phyloP scores from a whole-genome alignment of 225 moss, liverwort and hornwort species.

The Physcomitrellopsis africana region DNA sequence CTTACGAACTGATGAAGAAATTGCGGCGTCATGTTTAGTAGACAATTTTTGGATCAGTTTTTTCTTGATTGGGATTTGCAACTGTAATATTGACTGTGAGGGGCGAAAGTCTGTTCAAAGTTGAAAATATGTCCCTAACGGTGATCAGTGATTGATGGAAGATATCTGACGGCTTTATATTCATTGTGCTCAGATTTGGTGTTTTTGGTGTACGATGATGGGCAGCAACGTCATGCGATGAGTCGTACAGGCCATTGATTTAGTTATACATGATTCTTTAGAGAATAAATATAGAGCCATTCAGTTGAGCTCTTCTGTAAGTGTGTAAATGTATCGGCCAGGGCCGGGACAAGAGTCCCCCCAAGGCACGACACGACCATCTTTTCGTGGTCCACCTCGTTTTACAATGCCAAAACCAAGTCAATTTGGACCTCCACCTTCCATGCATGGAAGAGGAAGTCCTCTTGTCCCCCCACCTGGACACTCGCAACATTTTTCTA shows the following conservation, averaged over 20 bases:
- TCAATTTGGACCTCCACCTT: slow-evolving; percentile 49
- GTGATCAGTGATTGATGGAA: slow-evolving; percentile 1
- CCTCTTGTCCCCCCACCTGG: slow-evolving; percentile 36
- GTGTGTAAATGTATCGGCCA: slow-evolving; percentile 38
- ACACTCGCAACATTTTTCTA: slow-evolving; percentile 36
- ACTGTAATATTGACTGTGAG: not conserved
- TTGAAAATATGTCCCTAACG: not conserved
- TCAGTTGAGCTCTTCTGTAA: slow-evolving; percentile 23
- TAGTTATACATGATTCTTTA: not conserved
- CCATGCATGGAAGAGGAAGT: slow-evolving; percentile 53
- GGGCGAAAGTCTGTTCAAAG: too few relatives aligned
- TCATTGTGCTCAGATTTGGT: slow-evolving; percentile 30
- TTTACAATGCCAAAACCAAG: slow-evolving; percentile 36
- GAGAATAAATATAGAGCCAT: not conserved
- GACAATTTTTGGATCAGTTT: not conserved
- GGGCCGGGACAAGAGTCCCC: slow-evolving; percentile 44
- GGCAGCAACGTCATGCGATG: not conserved
- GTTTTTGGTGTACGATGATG: slow-evolving; percentile 19
- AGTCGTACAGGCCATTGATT: not conserved
- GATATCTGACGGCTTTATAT: slow-evolving; percentile 11
- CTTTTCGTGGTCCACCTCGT: slow-evolving; percentile 36
- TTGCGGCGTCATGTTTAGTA: too few relatives aligned
- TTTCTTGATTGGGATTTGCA: not conserved
- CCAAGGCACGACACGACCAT: slow-evolving; percentile 30
- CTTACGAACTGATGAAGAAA: too few relatives aligned